Percentiles rank a stretch among this genome's conserved stretches.
Conservation (phyloP, 148 eudicot genomes). For the Heliamphora exappendiculata region DNA sequence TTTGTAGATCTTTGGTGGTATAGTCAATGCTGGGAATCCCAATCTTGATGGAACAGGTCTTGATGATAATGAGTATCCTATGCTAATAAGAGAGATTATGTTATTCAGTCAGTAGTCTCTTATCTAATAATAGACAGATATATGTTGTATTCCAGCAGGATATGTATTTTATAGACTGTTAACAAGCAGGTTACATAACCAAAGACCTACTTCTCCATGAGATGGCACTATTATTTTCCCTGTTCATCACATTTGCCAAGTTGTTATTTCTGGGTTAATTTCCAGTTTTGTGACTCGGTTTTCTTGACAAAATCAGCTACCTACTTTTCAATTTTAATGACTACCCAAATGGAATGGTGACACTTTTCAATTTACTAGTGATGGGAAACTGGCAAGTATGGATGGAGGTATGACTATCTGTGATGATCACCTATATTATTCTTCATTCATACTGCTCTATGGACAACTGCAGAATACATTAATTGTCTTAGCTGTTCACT, state of each 20-base stretch:
- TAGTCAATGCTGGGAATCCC: constrained; percentile 74
- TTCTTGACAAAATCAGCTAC: constrained; percentile 66
- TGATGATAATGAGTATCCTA: constrained; percentile 87
- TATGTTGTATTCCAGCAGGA: neutral
- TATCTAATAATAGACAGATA: neutral
- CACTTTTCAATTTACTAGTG: constrained; percentile 84
- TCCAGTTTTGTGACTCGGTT: constrained; percentile 7
- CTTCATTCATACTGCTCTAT: neutral
- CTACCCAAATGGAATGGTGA: constrained; percentile 97
- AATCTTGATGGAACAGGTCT: constrained; percentile 63
- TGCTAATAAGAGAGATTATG: neutral
- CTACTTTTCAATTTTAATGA: constrained; percentile 94
- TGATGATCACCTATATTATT: neutral
- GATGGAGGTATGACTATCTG: constrained; percentile 69
- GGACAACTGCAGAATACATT: neutral
- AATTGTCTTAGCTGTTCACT: neutral
- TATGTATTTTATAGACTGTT: neutral
- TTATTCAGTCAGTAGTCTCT: neutral
- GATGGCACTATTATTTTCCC: neutral
- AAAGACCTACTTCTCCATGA: neutral
- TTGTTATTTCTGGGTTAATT: neutral
- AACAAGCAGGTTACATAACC: neutral
- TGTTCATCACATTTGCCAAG: constrained; percentile 5
- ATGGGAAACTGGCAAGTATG: constrained; percentile 94
- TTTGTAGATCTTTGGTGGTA: constrained; percentile 85